Conservation (phyloP, 2,329 filamentous ascomycete species). For the Fusarium newnesense region DNA sequence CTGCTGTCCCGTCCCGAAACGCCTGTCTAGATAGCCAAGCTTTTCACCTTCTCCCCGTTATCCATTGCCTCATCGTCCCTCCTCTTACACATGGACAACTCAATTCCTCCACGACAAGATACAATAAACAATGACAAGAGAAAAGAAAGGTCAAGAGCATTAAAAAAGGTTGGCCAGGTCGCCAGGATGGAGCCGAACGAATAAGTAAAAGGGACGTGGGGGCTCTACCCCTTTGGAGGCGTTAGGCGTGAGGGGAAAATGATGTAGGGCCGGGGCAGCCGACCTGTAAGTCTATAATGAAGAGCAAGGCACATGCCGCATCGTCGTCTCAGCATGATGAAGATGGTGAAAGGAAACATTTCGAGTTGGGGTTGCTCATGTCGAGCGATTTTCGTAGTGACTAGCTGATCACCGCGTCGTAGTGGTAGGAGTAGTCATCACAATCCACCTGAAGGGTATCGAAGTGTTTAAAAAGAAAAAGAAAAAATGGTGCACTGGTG, state of each 20-base stretch:
- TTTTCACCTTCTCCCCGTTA: slow-evolving; percentile 20
- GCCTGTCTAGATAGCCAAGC: slow-evolving; percentile 37
- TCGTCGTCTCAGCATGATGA: slow-evolving; percentile 36
- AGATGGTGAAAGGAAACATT: slow-evolving; percentile 39
- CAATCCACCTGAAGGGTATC: slow-evolving; percentile 50
- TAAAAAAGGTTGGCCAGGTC: slow-evolving; percentile 42
- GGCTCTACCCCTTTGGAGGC: slow-evolving; percentile 44
- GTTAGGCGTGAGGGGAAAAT: slow-evolving; percentile 35
- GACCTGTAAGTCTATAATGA: slow-evolving; percentile 44
- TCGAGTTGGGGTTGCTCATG: slow-evolving; percentile 39
- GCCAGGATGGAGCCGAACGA: slow-evolving; percentile 45
- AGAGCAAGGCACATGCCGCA: slow-evolving; percentile 36
- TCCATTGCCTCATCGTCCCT: slow-evolving; percentile 35
- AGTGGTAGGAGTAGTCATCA: slow-evolving; percentile 39
- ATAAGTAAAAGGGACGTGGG: slow-evolving; percentile 34
- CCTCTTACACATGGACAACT: slow-evolving; percentile 34
- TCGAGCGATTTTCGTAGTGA: slow-evolving; percentile 12
- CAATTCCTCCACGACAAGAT: slow-evolving; percentile 25
- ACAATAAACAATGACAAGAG: slow-evolving; percentile 37
- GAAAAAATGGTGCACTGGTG: slow-evolving; percentile 35
- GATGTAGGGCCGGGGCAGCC: slow-evolving; percentile 33
- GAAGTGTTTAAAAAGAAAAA: slow-evolving; percentile 43
- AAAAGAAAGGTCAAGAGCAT: slow-evolving; percentile 36
- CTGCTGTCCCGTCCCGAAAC: slow-evolving; percentile 15
- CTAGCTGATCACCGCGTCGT: slow-evolving; percentile 31